phyloP scores from a whole-genome alignment of 805 yeast genomes.

The Candida ipomoeae region DNA sequence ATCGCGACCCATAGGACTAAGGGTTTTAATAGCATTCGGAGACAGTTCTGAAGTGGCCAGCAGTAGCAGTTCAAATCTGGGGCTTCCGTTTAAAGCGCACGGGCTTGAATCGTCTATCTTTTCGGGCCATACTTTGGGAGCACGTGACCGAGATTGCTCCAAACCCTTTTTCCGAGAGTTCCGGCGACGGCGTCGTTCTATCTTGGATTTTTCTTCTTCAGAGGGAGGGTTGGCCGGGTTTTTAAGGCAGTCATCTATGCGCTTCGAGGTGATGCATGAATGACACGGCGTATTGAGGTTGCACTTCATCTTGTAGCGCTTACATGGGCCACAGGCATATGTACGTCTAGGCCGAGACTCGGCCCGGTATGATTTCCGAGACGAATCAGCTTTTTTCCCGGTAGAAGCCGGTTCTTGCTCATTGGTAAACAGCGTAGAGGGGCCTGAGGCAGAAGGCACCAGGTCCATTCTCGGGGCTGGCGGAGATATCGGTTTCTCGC shows the following conservation, averaged over 20 bases:
- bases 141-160: not conserved
- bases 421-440: too few species aligned
- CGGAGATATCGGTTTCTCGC: not conserved
- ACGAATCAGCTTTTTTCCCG: not conserved
- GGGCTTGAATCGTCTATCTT: not conserved
- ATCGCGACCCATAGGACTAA: not conserved
- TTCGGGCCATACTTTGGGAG: not conserved
- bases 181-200: constrained; percentile 28
- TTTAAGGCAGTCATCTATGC: constrained; percentile 35
- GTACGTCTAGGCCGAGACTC: constrained; percentile 35
- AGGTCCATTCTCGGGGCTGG: not conserved
- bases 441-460: not conserved
- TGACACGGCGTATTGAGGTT: constrained; percentile 47
- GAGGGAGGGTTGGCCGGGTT: constrained; percentile 45
- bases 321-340: constrained; percentile 57
- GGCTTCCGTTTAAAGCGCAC: not conserved
- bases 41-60: constrained; percentile 3
- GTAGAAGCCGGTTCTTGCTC: not conserved
- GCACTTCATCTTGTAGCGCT: constrained; percentile 50
- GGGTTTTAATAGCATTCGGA: not conserved
- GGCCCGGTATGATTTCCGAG: not conserved
- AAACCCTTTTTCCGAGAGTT: constrained; percentile 1
- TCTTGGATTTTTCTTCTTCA: constrained; percentile 31
- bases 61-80: not conserved
- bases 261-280: constrained; percentile 38